Evolutionary conservation across 768 basidiomycete species (phyloP).

Genomic region (Chlorophyllum brunneum): DNA sequence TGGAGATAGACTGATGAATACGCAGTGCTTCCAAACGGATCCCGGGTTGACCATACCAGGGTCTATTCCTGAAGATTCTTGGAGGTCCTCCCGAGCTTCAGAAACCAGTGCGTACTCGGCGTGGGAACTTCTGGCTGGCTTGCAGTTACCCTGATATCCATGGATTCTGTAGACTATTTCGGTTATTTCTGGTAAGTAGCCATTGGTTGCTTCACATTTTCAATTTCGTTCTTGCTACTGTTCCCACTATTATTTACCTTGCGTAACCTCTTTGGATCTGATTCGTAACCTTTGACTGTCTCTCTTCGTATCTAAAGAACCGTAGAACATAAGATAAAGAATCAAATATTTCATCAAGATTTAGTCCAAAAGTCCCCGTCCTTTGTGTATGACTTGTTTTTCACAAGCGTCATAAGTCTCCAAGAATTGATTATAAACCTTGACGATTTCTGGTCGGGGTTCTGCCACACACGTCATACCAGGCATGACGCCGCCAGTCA

Average conservation of each 20-base stretch:
- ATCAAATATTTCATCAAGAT: too few relatives aligned
- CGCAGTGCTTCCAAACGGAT: background rate
- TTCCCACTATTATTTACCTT: too few relatives aligned
- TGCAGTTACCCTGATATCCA: background rate
- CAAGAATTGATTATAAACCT: slow-evolving; percentile 53
- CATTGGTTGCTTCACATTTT: too few relatives aligned
- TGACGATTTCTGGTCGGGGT: slow-evolving; percentile 40
- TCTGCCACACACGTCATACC: slow-evolving; percentile 60
- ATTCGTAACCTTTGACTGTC: too few relatives aligned
- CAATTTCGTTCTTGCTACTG: too few relatives aligned
- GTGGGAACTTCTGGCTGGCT: background rate
- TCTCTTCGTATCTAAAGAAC: too few relatives aligned
- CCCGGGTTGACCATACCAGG: background rate
- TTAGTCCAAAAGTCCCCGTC: background rate
- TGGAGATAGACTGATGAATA: background rate
- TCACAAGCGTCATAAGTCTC: slow-evolving; percentile 55
- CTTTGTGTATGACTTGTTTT: slow-evolving; percentile 36
- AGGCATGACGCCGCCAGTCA: slow-evolving; percentile 48
- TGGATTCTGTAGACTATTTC: background rate
- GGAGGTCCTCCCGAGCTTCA: background rate
- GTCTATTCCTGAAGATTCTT: background rate
- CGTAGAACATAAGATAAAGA: too few relatives aligned
- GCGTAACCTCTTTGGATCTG: too few relatives aligned
- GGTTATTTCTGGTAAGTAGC: background rate
- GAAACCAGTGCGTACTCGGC: background rate